Evolutionary conservation across 768 basidiomycete species (phyloP).

Genomic region (Psilocybe sp.): DNA sequence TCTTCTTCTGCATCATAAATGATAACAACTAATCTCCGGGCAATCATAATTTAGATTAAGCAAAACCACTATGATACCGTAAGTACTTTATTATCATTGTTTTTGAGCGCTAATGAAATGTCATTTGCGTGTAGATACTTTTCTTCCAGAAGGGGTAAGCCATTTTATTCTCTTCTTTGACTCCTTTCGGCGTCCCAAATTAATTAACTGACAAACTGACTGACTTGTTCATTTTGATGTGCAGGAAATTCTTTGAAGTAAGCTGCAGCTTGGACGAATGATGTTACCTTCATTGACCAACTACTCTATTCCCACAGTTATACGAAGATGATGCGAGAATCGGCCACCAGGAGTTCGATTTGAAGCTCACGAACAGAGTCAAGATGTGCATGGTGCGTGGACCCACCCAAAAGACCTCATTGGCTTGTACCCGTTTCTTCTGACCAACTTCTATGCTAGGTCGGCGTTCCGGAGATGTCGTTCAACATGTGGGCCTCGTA

Average conservation of each 20-base stretch:
- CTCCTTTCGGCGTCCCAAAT: slow-evolving; percentile 1
- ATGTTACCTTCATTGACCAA: background rate
- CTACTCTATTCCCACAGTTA: slow-evolving; percentile 36
- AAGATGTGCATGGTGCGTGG: slow-evolving; percentile 95
- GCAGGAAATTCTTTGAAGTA: slow-evolving; percentile 80
- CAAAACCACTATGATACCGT: slow-evolving; percentile 97
- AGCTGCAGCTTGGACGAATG: background rate
- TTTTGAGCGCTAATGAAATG: slow-evolving; percentile 12
- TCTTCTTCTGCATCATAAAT: slow-evolving; percentile 1
- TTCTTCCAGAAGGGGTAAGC: slow-evolving; percentile 97
- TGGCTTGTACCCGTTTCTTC: background rate
- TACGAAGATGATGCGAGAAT: slow-evolving; percentile 95
- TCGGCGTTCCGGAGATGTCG: slow-evolving; percentile 91
- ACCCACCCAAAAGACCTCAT: background rate
- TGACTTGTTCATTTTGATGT: background rate
- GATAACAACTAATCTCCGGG: background rate
- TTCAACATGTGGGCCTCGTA: slow-evolving; percentile 94
- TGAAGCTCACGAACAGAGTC: slow-evolving; percentile 88
- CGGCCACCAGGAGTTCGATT: slow-evolving; percentile 92
- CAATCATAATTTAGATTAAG: slow-evolving; percentile 65
- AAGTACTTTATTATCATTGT: slow-evolving; percentile 13
- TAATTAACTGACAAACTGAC: background rate
- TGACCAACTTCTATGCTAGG: slow-evolving; percentile 38
- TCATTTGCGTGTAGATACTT: slow-evolving; percentile 50
- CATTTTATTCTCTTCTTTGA: background rate